These are phyloP conservation scores for Coemansia sp. DNA, from an alignment of 192 early-diverging fungal genomes.

Conservation along the genomic window DNA sequence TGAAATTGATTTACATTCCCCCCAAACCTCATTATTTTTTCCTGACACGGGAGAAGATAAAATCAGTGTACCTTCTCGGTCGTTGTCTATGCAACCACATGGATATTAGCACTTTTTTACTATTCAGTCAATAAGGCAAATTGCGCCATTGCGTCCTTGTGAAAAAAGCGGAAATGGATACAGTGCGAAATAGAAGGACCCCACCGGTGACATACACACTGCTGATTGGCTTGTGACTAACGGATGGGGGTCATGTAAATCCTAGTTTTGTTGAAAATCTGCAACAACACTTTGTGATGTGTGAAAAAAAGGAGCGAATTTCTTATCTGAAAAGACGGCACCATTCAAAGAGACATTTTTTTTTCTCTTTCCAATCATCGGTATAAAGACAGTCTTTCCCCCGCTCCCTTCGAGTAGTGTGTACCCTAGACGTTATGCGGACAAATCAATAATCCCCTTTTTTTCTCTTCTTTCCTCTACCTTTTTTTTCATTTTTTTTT, in stretches of 20 bases:
- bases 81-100: neutral
- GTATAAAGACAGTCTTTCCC: neutral
- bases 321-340: constrained; percentile 1
- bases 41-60: neutral
- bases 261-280: neutral
- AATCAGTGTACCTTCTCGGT: constrained; percentile 3
- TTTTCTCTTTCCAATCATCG: too few species aligned
- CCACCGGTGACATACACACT: constrained; percentile 1
- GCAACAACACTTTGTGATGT: neutral
- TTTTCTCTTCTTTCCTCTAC: constrained; percentile 2
- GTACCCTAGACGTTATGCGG: constrained; percentile 41
- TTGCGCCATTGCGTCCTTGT: neutral
- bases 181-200: neutral
- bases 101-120: neutral
- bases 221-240: constrained; percentile 12
- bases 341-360: too few species aligned
- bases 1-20: neutral
- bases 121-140: neutral
- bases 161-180: neutral
- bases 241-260: neutral
- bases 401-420: neutral
- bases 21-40: neutral
- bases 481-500: neutral
- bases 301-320: neutral
- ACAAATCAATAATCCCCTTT: neutral